A percentile compares a stretch with the other conserved stretches of the same genome.
Conservation (phyloP, 2,329 filamentous ascomycete species). For the Rutstroemia sp. region DNA sequence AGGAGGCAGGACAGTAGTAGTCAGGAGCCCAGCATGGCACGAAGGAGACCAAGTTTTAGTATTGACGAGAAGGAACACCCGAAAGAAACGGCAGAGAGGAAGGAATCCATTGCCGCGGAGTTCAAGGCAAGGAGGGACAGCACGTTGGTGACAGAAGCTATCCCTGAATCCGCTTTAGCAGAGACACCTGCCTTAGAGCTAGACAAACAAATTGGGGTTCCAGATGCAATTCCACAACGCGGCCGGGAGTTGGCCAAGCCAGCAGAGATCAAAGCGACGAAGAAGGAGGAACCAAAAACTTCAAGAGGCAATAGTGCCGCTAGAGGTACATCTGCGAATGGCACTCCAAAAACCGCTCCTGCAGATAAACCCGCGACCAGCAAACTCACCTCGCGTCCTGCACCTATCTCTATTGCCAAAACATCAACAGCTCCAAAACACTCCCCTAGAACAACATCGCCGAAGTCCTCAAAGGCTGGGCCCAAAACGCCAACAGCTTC, state of each 20-base stretch:
- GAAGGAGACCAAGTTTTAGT: slow-evolving; percentile 25
- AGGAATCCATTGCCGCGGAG: slow-evolving; percentile 22
- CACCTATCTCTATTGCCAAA: slow-evolving; percentile 6
- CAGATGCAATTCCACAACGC: slow-evolving; percentile 10
- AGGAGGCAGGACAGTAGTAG: slow-evolving; percentile 30
- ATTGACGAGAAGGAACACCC: slow-evolving; percentile 22
- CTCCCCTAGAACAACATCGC: slow-evolving; percentile 7
- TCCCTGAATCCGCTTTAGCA: slow-evolving; percentile 24
- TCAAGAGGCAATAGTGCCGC: not conserved
- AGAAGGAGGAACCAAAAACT: slow-evolving; percentile 5
- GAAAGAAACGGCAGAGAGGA: slow-evolving; percentile 19
- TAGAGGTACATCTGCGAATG: not conserved
- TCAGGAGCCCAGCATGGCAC: slow-evolving; percentile 23
- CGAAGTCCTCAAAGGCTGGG: slow-evolving; percentile 14
- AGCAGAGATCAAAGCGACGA: slow-evolving; percentile 14
- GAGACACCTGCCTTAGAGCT: slow-evolving; percentile 19
- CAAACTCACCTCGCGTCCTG: not conserved
- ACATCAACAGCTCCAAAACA: not conserved
- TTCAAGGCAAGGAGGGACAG: slow-evolving; percentile 22
- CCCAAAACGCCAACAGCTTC: slow-evolving; percentile 9
- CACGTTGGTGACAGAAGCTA: slow-evolving; percentile 20
- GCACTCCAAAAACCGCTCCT: not conserved
- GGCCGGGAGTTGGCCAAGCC: slow-evolving; percentile 5
- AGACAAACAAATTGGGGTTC: slow-evolving; percentile 15
- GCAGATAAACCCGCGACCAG: not conserved